phyloP scores from a whole-genome alignment of 78 protist species.

The Pigoraptor vietnamica region DNA sequence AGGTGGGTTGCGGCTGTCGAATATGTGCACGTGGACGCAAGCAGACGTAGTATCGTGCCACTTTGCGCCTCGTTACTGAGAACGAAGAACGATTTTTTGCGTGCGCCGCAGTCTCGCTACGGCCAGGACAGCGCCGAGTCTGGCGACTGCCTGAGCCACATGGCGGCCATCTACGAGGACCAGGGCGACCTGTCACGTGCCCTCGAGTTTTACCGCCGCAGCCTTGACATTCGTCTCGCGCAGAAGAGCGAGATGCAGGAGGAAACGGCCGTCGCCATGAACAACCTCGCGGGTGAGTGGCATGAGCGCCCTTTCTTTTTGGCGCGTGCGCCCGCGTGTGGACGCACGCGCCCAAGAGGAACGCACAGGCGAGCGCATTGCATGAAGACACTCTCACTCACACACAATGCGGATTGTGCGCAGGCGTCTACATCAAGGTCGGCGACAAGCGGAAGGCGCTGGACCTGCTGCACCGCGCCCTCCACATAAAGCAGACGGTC shows the following conservation, averaged over 20 bases:
- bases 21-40: too few species aligned
- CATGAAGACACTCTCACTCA: background rate
- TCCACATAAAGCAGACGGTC: background rate
- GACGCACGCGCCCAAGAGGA: too few species aligned
- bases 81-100: background rate
- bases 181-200: background rate
- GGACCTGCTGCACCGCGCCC: background rate
- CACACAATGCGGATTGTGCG: background rate
- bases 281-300: background rate
- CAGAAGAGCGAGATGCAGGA: background rate
- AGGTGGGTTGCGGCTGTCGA: too few species aligned
- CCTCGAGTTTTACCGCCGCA: background rate
- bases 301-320: too few species aligned
- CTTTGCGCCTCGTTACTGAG: background rate
- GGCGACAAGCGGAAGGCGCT: background rate
- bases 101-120: background rate
- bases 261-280: background rate
- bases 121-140: background rate
- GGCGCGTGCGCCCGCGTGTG: too few species aligned
- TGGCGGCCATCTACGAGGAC: background rate
- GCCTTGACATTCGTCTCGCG: background rate
- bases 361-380: too few species aligned
- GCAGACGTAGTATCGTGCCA: too few species aligned
- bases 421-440: background rate
- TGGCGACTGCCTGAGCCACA: background rate